These are phyloP conservation scores for Globisporangium recalcitrans DNA, from an alignment of 352 stramenopile genomes.

Conservation along the genomic window DNA sequence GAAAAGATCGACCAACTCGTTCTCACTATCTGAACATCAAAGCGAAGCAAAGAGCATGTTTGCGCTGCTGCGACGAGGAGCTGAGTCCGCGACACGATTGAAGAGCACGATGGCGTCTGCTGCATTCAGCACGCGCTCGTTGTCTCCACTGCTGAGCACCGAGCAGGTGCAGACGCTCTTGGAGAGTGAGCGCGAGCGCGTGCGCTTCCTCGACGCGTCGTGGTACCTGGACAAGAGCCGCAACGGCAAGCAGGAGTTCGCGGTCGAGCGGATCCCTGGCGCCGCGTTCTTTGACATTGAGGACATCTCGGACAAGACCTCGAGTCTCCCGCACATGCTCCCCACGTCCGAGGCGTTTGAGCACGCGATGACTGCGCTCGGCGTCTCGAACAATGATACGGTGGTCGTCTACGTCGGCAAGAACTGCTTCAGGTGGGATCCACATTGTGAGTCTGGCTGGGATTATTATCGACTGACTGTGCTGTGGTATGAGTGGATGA, in stretches of 20 bases:
- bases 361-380: constrained; percentile 53
- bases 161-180: constrained; percentile 38
- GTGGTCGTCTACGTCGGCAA: constrained; percentile 80
- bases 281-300: constrained; percentile 93
- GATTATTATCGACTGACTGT: not conserved
- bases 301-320: constrained; percentile 62
- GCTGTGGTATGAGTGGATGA: not conserved
- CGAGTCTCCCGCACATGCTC: constrained; percentile 84
- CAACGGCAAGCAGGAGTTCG: constrained; percentile 58
- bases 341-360: constrained; percentile 62
- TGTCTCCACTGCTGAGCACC: constrained; percentile 51
- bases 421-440: constrained; percentile 70
- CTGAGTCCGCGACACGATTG: not conserved
- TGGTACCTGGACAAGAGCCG: constrained; percentile 80
- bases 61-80: constrained; percentile 1
- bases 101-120: constrained; percentile 2
- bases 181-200: constrained; percentile 20
- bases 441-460: not conserved
- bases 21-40: not conserved
- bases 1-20: not conserved
- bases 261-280: constrained; percentile 56
- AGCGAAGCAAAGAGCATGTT: not conserved
- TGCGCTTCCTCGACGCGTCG: constrained; percentile 73
- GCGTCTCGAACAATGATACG: constrained; percentile 62
- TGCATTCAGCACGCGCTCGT: constrained; percentile 8